A percentile compares a stretch with the other conserved stretches of the same genome.
Conservation (phyloP, 768 basidiomycete genomes). For the Lactarius quietus region DNA sequence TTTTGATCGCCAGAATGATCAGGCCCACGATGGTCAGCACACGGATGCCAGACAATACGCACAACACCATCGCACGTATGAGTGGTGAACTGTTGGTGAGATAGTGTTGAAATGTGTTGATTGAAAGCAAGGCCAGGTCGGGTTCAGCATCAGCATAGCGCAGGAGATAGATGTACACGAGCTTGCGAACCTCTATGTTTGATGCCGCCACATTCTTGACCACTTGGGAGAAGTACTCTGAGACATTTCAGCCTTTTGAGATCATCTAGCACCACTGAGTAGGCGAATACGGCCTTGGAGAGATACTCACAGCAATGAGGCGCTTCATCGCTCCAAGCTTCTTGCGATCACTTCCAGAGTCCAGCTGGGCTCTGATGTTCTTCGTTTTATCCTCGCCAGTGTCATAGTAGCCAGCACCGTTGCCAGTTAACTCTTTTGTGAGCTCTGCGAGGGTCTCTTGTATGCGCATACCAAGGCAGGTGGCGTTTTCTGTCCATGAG, state of each 20-base stretch:
- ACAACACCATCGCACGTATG: conserved; percentile 93
- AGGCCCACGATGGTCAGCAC: conserved; percentile 85
- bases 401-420: conserved; percentile 60
- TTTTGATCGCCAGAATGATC: conserved; percentile 85
- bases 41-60: conserved; percentile 88
- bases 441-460: conserved; percentile 82
- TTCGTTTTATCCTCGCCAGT: conserved; percentile 75
- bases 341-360: conserved; percentile 84
- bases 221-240: conserved; percentile 95
- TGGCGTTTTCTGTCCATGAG: conserved; percentile 73
- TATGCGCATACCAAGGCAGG: conserved; percentile 75
- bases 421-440: conserved; percentile 65
- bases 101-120: conserved; percentile 99
- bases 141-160: conserved; percentile 92
- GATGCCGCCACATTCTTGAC: conserved; percentile 95
- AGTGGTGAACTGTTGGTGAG: conserved; percentile 87
- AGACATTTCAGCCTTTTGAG: conserved; percentile 87
- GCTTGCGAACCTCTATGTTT: conserved; percentile 91
- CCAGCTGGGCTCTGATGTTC: conserved; percentile 82
- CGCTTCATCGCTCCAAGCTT: conserved; percentile 94
- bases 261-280: conserved; percentile 59
- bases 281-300: not conserved
- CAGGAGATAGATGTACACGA: conserved; percentile 96
- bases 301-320: conserved; percentile 78
- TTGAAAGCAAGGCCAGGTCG: conserved; percentile 90